Conservation (phyloP, 176 grass and related monocot genomes). For the Oryza australiensis region DNA sequence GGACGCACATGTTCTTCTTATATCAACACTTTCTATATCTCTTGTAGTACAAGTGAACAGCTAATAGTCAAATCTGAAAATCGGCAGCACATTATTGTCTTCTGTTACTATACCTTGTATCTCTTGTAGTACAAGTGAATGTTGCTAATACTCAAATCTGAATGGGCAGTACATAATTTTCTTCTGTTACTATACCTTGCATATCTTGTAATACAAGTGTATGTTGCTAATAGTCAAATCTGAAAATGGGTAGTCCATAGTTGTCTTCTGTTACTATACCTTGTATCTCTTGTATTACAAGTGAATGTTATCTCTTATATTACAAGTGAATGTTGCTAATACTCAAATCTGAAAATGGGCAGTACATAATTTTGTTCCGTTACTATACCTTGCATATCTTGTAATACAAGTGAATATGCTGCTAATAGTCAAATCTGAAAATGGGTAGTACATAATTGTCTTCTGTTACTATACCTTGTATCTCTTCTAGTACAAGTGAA, state of each 20-base stretch:
- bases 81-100: not conserved
- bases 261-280: not conserved
- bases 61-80: conserved; percentile 7
- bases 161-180: not conserved
- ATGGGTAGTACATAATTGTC: conserved; percentile 2
- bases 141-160: not conserved
- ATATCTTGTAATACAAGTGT: not conserved
- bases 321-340: too few species aligned
- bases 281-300: too few species aligned
- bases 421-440: not conserved
- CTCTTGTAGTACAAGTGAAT: not conserved
- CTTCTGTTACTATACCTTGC: not conserved
- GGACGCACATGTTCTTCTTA: conserved; percentile 14
- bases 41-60: conserved; percentile 6
- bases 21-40: conserved; percentile 10
- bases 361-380: not conserved
- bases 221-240: not conserved
- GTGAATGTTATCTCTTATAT: too few species aligned
- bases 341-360: not conserved
- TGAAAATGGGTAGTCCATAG: not conserved
- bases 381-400: not conserved
- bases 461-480: not conserved
- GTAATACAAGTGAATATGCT: not conserved
- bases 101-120: not conserved
- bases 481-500: too few species aligned